Base-by-base conservation (phyloP, 2,329 filamentous ascomycete genomes). In the Blastomyces parvus region DNA sequence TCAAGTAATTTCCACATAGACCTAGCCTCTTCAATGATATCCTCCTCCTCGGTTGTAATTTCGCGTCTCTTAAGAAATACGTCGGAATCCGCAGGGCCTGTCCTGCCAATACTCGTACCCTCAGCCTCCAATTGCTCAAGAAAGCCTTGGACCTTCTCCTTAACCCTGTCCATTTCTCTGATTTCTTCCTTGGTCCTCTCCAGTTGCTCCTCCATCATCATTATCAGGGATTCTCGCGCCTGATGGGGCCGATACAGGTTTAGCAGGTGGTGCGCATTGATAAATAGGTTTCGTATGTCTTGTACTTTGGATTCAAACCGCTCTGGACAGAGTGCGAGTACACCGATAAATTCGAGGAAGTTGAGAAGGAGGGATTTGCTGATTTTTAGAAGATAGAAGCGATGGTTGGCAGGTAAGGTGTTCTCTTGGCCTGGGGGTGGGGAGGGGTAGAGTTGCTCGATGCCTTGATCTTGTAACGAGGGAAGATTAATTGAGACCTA, bases 191-290 rank as follows among this genome's bases (percentile, higher is more conserved):
- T 84, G 62, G 87, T 88, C 68, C 81, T 82, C 68, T 90, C 86
- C 38, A 96, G 78, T 70, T 93, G 88, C 68, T 89, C 87, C 76
- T 96, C 89, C 88, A 97, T 91, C 80, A 93, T 84, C 68, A 88
- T 78, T 40, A 96, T 96, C 64, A 96, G 80, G 36, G 88, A 91
- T 78, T 97, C 92, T 55, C 93, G 80, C 30, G 92, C 91, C 77
- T 97, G 93, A 73, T 97, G 92, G 11, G 92, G 92, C 40, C 93
- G 84, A 77, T 96, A 97, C 74, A 96, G 88, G 74, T 99, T 99
- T 67, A 97, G 86, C 62, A 96, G 83, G 71, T 95, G 90, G 76
- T 97, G 91, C 71, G 95, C 88, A 74, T 97, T 97, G 74, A 93
- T 87, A 66, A 96, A 88, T 36, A 97, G 79, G 19, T 88, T 91